Evolutionary conservation across 2,329 filamentous ascomycete genomes (phyloP).

Genomic region (Pestalotiopsis sp.): DNA sequence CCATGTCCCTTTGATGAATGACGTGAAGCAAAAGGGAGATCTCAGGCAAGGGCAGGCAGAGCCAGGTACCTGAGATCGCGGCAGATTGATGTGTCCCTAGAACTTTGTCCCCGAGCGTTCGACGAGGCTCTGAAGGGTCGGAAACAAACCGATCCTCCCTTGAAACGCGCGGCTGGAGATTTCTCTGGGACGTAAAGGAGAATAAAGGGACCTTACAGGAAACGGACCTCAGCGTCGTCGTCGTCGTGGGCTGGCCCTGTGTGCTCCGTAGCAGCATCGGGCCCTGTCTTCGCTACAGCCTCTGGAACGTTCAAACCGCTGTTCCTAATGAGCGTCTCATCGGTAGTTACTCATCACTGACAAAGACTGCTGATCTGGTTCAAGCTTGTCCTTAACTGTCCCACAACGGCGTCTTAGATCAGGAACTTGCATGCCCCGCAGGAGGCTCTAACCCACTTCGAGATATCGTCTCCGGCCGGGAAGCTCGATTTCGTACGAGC

Average conservation of each 20-base stretch:
- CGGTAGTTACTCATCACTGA: conserved; percentile 6
- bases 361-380: neutral
- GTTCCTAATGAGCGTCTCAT: neutral
- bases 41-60: neutral
- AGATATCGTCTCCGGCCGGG: conserved; percentile 38
- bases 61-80: conserved; percentile 7
- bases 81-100: neutral
- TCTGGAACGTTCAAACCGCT: neutral
- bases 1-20: conserved; percentile 2
- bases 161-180: conserved; percentile 8
- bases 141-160: conserved; percentile 8
- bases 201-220: neutral
- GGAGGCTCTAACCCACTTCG: conserved; percentile 34
- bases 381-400: neutral
- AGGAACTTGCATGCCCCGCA: conserved; percentile 21
- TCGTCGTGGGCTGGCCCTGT: neutral
- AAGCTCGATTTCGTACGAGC: conserved; percentile 37
- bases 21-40: conserved; percentile 6
- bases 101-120: neutral
- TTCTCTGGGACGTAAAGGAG: conserved; percentile 8
- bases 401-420: conserved; percentile 16
- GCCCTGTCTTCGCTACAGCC: neutral
- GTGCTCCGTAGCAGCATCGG: neutral
- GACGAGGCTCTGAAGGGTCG: conserved; percentile 13
- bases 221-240: neutral